Evolutionary conservation across 208 protist genomes (phyloP), one percentile per base, ranked within the genome.

Genomic region (Herpetomonas tarakana): DNA sequence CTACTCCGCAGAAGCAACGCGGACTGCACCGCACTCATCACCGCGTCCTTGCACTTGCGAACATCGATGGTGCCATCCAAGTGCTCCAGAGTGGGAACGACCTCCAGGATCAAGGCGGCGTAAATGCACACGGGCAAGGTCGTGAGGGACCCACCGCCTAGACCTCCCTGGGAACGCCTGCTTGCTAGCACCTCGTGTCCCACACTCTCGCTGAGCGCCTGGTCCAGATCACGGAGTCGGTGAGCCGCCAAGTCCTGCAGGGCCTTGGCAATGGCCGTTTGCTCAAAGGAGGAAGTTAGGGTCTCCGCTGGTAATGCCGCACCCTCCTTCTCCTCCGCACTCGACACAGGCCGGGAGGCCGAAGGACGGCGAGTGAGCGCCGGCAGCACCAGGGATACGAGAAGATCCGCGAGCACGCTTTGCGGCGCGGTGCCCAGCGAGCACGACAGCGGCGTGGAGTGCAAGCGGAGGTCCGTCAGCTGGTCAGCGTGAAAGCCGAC

Each of bases 21-120:
- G 9, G 66, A 50, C n/a, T 57, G 61, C 19, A 62, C 70, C 4
- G 70, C 66, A 16, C 64, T 45, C 27, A 71, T 44, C 16, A 77
- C 56, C 7, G 25, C 62, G 1, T 58, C 46, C 1, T 38, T 41
- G 21, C 58, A 53, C 51, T 26, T 24, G n/a, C 54, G 55, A 7
- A 71, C 61, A 35, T 46, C n/a, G 14, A 78, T 26, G 24, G 22
- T 55, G 18, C 35, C 74, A 51, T 84, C 76, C 2, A 79, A 4
- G 4, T 67, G 29, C 12, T 14, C 24, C 29, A 84, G 47, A 4
- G 61, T 52, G 21, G 75, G 82, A 30, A 81, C 56, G 1, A 85
- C 65, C 29, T 76, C 70, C 7, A 66, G 65, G 9, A 88, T n/a
- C 24, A 85, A 62, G 14, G 76, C 39, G 1, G 71, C 78, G 52